These are phyloP conservation scores for Carnegiea gigantea DNA, from an alignment of 179 eudicot species.

Conservation along the genomic window DNA sequence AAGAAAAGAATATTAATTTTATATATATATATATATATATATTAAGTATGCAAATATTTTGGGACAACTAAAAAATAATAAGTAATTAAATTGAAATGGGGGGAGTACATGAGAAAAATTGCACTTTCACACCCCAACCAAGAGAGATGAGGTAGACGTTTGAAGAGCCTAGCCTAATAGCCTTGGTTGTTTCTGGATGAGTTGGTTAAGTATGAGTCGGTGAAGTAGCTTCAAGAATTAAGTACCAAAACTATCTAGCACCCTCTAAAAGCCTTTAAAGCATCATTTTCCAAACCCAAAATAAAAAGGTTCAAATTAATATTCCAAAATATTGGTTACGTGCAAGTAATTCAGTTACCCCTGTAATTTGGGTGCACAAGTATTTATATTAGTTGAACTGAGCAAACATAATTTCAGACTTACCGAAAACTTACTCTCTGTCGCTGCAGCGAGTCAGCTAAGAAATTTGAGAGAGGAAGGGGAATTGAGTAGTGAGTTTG, in stretches of 20 bases:
- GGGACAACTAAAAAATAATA: too few relatives aligned
- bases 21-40: too few relatives aligned
- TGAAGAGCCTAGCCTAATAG: not conserved
- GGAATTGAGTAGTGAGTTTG: too few relatives aligned
- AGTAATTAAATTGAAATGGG: too few relatives aligned
- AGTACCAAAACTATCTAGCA: not conserved
- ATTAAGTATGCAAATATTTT: too few relatives aligned
- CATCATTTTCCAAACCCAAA: not conserved
- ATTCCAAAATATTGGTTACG: not conserved
- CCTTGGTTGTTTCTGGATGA: not conserved
- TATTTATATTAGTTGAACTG: not conserved
- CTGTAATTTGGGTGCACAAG: not conserved
- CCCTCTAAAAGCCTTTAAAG: not conserved
- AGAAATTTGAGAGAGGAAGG: not conserved
- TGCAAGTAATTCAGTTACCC: not conserved
- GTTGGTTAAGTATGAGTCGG: not conserved
- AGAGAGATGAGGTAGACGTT: not conserved
- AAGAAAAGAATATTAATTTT: too few relatives aligned
- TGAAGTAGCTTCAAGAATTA: not conserved
- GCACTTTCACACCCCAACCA: too few relatives aligned
- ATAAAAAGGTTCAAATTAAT: not conserved
- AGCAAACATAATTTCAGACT: not conserved
- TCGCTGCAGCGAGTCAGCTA: not conserved
- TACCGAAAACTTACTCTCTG: not conserved
- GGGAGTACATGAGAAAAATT: too few relatives aligned